phyloP scores from a whole-genome alignment of 768 basidiomycete species.

The Cystofilobasidium ferigula region DNA sequence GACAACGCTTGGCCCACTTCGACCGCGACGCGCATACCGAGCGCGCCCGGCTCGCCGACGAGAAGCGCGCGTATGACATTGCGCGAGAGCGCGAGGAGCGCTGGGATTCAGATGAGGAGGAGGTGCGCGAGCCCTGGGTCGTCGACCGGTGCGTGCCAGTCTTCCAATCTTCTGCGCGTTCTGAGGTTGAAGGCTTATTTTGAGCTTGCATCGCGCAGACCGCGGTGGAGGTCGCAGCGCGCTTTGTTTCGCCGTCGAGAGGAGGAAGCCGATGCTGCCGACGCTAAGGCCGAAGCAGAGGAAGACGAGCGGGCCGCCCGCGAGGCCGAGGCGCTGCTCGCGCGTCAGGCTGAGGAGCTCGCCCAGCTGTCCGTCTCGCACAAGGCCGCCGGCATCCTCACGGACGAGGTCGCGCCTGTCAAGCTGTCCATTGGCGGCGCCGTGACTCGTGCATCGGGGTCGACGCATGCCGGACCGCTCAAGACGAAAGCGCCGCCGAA shows the following conservation, averaged over 20 bases:
- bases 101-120: constrained; percentile 75
- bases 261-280: constrained; percentile 71
- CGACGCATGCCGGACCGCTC: constrained; percentile 10
- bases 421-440: constrained; percentile 54
- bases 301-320: constrained; percentile 52
- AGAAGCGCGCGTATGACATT: constrained; percentile 68
- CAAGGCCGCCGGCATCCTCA: constrained; percentile 73
- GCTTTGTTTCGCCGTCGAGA: constrained; percentile 52
- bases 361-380: constrained; percentile 82
- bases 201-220: constrained; percentile 40
- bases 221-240: constrained; percentile 74
- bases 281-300: constrained; percentile 67
- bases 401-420: constrained; percentile 77
- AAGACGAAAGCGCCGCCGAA: constrained; percentile 34
- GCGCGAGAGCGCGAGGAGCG: constrained; percentile 61
- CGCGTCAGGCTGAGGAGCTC: constrained; percentile 90
- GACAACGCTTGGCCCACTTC: constrained; percentile 53
- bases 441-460: constrained; percentile 49
- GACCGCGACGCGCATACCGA: constrained; percentile 36
- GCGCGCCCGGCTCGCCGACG: constrained; percentile 58
- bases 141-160: constrained; percentile 59
- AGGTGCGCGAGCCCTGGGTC: constrained; percentile 85
- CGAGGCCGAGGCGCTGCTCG: constrained; percentile 88
- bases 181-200: no score
- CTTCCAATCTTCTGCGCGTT: no score